A percentile compares a stretch with the other conserved stretches of the same genome.
Conservation (phyloP, 257 asterid genomes). For the Sherardia arvensis region DNA sequence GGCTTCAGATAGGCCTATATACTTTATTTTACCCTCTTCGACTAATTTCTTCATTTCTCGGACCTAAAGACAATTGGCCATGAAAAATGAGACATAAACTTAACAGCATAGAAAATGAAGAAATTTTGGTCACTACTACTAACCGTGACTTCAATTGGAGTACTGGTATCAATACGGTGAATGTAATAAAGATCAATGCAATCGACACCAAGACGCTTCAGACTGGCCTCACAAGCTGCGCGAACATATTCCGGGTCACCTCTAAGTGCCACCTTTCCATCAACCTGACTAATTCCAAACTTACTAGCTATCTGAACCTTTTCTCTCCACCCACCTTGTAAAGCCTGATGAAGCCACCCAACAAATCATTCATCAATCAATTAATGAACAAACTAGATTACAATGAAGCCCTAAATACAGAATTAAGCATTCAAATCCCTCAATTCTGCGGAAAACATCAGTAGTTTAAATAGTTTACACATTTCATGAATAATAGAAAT, state of each 20-base stretch:
- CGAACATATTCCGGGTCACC: slow-evolving; percentile 35
- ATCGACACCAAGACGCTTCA: slow-evolving; percentile 22
- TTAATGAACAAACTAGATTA: no score
- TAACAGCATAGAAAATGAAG: neutral
- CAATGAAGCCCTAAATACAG: neutral
- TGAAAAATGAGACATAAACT: neutral
- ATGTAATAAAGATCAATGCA: slow-evolving; percentile 30
- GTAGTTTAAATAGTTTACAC: no score
- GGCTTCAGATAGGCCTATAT: slow-evolving; percentile 38
- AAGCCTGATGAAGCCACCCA: slow-evolving; percentile 19
- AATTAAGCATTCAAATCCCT: no score
- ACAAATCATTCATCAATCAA: neutral
- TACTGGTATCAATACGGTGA: slow-evolving; percentile 28
- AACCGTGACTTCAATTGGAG: slow-evolving; percentile 44
- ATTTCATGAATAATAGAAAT: no score
- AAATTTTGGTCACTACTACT: neutral
- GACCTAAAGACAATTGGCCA: slow-evolving; percentile 11
- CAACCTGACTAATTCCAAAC: slow-evolving; percentile 6
- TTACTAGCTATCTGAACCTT: slow-evolving; percentile 24
- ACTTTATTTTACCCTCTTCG: slow-evolving; percentile 43
- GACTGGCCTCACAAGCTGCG: slow-evolving; percentile 30
- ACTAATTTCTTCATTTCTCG: slow-evolving; percentile 41
- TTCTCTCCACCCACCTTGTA: slow-evolving; percentile 20
- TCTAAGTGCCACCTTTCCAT: slow-evolving; percentile 15
- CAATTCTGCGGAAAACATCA: no score